These are phyloP conservation scores for Rhododendron ovatum DNA, from an alignment of 148 eudicot species.

Conservation along the genomic window DNA sequence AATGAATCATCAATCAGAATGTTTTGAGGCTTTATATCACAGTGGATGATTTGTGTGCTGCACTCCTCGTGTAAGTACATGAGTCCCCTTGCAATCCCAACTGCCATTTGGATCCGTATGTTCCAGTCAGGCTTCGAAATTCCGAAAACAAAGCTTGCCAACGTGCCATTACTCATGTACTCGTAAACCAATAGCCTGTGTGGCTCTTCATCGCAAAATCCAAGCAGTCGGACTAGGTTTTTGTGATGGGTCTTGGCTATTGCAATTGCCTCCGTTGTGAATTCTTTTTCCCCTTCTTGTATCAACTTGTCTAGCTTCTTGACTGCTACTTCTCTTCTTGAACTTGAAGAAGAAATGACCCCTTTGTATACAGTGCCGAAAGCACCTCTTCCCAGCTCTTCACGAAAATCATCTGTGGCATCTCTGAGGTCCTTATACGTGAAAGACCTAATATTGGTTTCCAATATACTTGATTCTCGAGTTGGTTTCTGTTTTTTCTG, in stretches of 20 bases:
- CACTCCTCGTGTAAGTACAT: slow-evolving; percentile 28
- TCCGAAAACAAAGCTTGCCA: slow-evolving; percentile 14
- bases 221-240: slow-evolving; percentile 20
- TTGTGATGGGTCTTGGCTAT: slow-evolving; percentile 31
- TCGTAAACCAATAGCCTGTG: slow-evolving; percentile 26
- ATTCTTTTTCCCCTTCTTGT: slow-evolving; percentile 20
- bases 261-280: slow-evolving; percentile 14
- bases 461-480: background rate
- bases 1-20: slow-evolving; percentile 16
- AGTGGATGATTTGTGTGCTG: slow-evolving; percentile 23
- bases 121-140: slow-evolving; percentile 19
- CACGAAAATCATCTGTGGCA: slow-evolving; percentile 18
- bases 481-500: slow-evolving; percentile 2
- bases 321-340: slow-evolving; percentile 13
- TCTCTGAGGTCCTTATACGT: slow-evolving; percentile 18
- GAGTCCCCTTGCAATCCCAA: slow-evolving; percentile 26
- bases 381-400: slow-evolving; percentile 23
- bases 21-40: slow-evolving; percentile 28
- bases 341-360: background rate
- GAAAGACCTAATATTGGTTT: slow-evolving; percentile 15
- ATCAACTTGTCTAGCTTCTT: slow-evolving; percentile 16
- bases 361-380: slow-evolving; percentile 27
- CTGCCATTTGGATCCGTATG: slow-evolving; percentile 13
- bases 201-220: slow-evolving; percentile 27
- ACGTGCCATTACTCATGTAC: slow-evolving; percentile 30